These are phyloP conservation scores for Xylariomycetidae sp. DNA, from an alignment of 2,329 filamentous ascomycete genomes.

Conservation along the genomic window DNA sequence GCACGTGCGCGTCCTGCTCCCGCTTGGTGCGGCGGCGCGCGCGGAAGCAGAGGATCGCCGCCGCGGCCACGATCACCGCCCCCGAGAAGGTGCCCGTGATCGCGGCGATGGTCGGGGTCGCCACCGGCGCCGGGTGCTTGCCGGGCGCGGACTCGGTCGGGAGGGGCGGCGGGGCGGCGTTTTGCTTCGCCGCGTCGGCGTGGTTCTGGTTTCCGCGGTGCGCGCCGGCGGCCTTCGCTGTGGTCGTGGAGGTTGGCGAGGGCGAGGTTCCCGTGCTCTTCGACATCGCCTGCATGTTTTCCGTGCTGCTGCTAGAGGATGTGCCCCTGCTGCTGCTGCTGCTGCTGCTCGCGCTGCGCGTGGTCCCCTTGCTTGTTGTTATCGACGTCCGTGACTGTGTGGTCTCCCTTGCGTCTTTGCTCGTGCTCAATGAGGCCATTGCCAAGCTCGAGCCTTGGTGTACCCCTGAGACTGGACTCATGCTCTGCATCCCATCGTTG, in stretches of 20 bases:
- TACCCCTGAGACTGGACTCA: too few relatives aligned
- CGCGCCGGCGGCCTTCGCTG: not conserved
- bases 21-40: constrained; percentile 17
- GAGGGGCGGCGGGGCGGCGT: constrained; percentile 1
- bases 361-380: not conserved
- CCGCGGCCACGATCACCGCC: constrained; percentile 15
- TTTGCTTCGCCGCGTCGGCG: not conserved
- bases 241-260: not conserved
- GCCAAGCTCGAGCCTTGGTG: too few relatives aligned
- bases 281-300: not conserved
- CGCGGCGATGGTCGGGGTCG: constrained; percentile 15
- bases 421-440: too few relatives aligned
- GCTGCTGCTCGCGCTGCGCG: not conserved
- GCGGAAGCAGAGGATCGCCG: constrained; percentile 17
- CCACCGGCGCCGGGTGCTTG: constrained; percentile 1
- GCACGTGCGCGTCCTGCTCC: constrained; percentile 10
- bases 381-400: not conserved
- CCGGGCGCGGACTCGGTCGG: constrained; percentile 4
- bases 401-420: too few relatives aligned
- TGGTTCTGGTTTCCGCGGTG: too few relatives aligned
- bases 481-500: too few relatives aligned
- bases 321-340: not conserved
- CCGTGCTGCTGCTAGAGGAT: not conserved
- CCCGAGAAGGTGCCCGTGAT: constrained; percentile 19
- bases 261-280: not conserved